Evolutionary conservation across 768 basidiomycete genomes (phyloP).

Genomic region (Sarcomyxa edulis): DNA sequence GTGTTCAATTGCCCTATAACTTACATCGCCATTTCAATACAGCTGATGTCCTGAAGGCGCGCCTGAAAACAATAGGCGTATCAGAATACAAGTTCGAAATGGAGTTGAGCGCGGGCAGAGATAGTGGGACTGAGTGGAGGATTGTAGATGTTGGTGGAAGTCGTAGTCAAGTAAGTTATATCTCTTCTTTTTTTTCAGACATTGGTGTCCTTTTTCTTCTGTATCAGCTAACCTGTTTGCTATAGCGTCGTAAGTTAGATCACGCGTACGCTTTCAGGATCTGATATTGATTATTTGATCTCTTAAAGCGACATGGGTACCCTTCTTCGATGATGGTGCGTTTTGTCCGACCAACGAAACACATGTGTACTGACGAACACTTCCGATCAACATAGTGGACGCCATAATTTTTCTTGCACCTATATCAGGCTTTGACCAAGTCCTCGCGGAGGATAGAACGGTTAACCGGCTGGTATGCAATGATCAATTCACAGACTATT

Average conservation of each 20-base stretch:
- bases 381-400: constrained; percentile 53
- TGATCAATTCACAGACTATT: too few relatives aligned
- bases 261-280: too few relatives aligned
- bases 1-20: not conserved
- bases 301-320: constrained; percentile 56
- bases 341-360: not conserved
- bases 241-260: constrained; percentile 32
- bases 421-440: constrained; percentile 70
- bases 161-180: constrained; percentile 53
- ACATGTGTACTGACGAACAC: too few relatives aligned
- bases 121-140: constrained; percentile 65
- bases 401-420: constrained; percentile 78
- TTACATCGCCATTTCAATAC: not conserved
- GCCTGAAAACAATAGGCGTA: constrained; percentile 74
- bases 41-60: constrained; percentile 76
- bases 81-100: constrained; percentile 80
- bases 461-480: constrained; percentile 53
- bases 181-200: not conserved
- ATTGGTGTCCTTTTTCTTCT: constrained; percentile 1
- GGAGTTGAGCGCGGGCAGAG: constrained; percentile 48
- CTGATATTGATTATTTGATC: not conserved
- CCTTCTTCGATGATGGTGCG: constrained; percentile 62
- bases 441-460: constrained; percentile 54
- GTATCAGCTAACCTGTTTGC: constrained; percentile 9
- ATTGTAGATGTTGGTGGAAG: constrained; percentile 78